Evolutionary conservation across 129 eudicot genomes (phyloP), one percentile per base, ranked within the genome.

Genomic region (Centaurea solstitialis): DNA sequence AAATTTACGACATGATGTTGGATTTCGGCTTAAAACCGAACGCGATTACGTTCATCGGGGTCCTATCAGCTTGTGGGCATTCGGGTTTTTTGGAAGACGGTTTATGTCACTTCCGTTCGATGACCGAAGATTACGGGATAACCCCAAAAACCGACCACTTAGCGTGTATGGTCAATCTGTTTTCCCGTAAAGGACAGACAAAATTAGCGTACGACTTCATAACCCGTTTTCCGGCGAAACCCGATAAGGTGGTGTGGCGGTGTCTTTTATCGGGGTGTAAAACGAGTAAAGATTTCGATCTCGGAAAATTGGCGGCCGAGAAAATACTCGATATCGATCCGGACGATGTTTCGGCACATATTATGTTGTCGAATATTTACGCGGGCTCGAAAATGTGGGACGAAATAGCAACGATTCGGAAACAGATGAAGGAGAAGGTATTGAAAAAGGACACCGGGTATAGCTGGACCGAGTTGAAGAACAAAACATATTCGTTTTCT

Each of bases 1-100:
- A 85, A 68, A 82, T 88, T 24, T 93, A 88, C 79, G 59, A 86
- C 9, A 70, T 71, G 64, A 87, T 93, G 95, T 76, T 65, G 39
- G 76, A 43, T 26, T 50, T 71, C 13, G 86, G 87, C 20, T 74
- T 88, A 22, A 85, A 83, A 64, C 97, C 97, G n/a, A 90, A 87
- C 37, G 80, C 77, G 28, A 79, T 93, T 30, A 93, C 97, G 6
- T 93, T 90, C 62, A 66, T 88, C 59, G 95, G 93, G 6, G 93
- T 90, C n/a, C 80, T 93, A 83, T 90, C 90, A 22, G 90, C 93
- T n/a, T 93, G 97, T 87, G 90, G 87, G 68, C 97, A 93, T 67
- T 82, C 81, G 9, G 97, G 97, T 21, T 79, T 86, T 67, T 18
- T 90, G 68, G 91, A 87, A 74, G 90, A 88, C 7, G 95, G 95